Conservation (phyloP, 2,329 filamentous ascomycete species). For the Fusarium goolgardi region DNA sequence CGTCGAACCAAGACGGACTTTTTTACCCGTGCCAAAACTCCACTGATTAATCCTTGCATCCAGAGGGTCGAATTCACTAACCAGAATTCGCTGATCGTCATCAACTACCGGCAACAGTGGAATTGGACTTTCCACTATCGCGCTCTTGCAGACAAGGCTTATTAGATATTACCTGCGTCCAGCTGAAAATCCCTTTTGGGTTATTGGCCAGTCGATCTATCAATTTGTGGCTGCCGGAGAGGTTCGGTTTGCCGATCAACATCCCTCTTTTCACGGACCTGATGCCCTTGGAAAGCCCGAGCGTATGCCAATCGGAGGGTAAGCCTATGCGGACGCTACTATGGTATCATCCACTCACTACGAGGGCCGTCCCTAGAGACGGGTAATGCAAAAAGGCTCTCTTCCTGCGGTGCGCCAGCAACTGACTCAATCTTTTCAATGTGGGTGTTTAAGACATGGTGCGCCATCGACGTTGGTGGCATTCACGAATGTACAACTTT, state of each 20-base stretch:
- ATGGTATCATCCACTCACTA: slow-evolving; percentile 28
- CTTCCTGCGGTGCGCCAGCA: background rate
- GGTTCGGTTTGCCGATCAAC: slow-evolving; percentile 26
- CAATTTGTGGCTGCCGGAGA: slow-evolving; percentile 15
- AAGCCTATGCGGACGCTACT: slow-evolving; percentile 30
- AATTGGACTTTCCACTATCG: slow-evolving; percentile 18
- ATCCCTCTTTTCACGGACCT: slow-evolving; percentile 11
- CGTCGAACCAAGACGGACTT: slow-evolving; percentile 21
- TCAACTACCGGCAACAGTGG: slow-evolving; percentile 24
- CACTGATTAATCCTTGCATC: slow-evolving; percentile 20
- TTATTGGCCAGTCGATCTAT: slow-evolving; percentile 6
- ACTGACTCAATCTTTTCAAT: background rate
- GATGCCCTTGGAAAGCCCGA: slow-evolving; percentile 11
- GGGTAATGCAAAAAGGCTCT: background rate
- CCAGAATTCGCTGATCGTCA: slow-evolving; percentile 30
- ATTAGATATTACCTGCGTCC: slow-evolving; percentile 15
- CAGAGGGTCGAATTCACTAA: slow-evolving; percentile 23
- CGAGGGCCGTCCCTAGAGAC: slow-evolving; percentile 41
- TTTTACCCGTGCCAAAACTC: slow-evolving; percentile 16
- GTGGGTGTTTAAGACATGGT: slow-evolving; percentile 3
- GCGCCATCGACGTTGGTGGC: slow-evolving; percentile 37
- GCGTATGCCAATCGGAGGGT: slow-evolving; percentile 28
- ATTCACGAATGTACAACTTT: slow-evolving; percentile 17
- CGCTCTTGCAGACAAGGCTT: slow-evolving; percentile 16
- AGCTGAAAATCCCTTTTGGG: slow-evolving; percentile 28